Base-by-base conservation (phyloP, 2,329 filamentous ascomycete genomes). In the Ploettnerulaceae sp. region DNA sequence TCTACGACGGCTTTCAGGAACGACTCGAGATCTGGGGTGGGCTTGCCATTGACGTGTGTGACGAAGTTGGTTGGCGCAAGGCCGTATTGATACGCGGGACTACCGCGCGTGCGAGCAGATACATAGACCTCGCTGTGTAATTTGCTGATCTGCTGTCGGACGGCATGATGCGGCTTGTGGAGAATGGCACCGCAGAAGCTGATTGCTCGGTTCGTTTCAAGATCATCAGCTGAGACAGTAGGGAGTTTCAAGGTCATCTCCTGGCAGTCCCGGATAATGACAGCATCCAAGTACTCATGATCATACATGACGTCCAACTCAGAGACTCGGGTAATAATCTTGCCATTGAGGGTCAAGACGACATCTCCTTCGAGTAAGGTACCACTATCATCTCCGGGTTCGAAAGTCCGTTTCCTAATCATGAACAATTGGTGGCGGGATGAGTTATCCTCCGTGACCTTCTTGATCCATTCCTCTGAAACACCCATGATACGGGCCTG, bases 251-350 rank as follows among this genome's bases (percentile, higher is more conserved):
- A 73, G 9, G 71, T 71, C 62, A 95, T 73, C 69, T 95, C 86
- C 59, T 89, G 67, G 56, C 89, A 87, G 62, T 91, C 84, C 35
- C 93, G 84, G 18, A 98, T 82, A 55, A 98, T 84, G 47, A 90
- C 76, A 2, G 89, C 90, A 57, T 94, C 86, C 1, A 98, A 77
- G 24, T 78, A 67, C 49, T 91, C 84, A 61, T 94, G 81, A 58
- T 86, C 83, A 69, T 98, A 98, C 93, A 97, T 97, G 56, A 96
- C 76, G 64, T 98, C 93, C 33, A 98, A 77, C 66, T 98, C 89
- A 0, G 85, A 86, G 45, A 96, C 89, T 38, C 88, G 84, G 1
- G 94, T 98, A 67, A 97, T 91, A 53, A 97, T 82, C 62, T 91
- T 87, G 57, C 79, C 87, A 65, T 97, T 96, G 36, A 98, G 72